These are phyloP conservation scores for Allantophomopsis lycopodina DNA, from an alignment of 2,329 filamentous ascomycete genomes.

Conservation along the genomic window DNA sequence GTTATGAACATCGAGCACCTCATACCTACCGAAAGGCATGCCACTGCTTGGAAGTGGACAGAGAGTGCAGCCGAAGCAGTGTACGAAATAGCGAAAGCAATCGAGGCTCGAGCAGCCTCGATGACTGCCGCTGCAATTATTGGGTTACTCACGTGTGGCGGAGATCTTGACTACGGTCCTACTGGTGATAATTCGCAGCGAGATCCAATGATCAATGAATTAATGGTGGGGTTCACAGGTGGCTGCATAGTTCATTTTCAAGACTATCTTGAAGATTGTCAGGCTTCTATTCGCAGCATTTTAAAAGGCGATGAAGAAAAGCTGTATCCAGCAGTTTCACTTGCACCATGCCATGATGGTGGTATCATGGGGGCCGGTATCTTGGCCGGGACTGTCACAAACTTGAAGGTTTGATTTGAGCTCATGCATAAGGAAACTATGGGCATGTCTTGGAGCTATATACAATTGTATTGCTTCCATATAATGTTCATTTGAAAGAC, in stretches of 20 bases:
- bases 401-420: too few species aligned
- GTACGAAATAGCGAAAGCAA: conserved; percentile 53
- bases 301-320: conserved; percentile 20
- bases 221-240: conserved; percentile 69
- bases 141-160: conserved; percentile 54
- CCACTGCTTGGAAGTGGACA: conserved; percentile 40
- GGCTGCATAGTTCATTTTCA: conserved; percentile 73
- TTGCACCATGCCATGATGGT: background rate
- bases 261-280: conserved; percentile 56
- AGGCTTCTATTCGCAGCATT: conserved; percentile 48
- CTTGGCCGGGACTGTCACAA: background rate
- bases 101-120: conserved; percentile 59
- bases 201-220: conserved; percentile 26
- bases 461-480: too few species aligned
- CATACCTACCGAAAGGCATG: conserved; percentile 20
- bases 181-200: background rate
- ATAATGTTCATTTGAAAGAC: too few species aligned
- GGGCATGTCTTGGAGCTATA: too few species aligned
- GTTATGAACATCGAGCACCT: conserved; percentile 38
- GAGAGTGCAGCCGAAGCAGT: conserved; percentile 41
- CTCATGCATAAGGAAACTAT: too few species aligned
- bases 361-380: background rate
- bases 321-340: background rate
- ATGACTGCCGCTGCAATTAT: conserved; percentile 62
- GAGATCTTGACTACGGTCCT: conserved; percentile 36